Conservation (phyloP, 2,329 filamentous ascomycete species). For the Fusarium sp. region DNA sequence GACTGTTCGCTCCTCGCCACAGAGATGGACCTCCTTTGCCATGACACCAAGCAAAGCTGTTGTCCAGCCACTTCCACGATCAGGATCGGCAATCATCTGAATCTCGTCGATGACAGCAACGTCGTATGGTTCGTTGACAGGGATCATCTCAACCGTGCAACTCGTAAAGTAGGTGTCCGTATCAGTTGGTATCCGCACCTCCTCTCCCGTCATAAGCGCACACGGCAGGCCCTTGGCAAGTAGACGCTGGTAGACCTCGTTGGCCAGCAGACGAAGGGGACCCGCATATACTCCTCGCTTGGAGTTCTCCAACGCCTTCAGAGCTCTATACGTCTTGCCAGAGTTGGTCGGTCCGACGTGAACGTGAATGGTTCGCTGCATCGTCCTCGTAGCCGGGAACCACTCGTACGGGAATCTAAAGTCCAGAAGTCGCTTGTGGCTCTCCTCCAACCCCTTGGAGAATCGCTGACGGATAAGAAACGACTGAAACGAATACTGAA, state of each 20-base stretch:
- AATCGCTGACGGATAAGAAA: slow-evolving; percentile 70
- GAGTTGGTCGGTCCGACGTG: slow-evolving; percentile 98
- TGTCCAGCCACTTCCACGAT: slow-evolving; percentile 95
- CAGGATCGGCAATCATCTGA: slow-evolving; percentile 88
- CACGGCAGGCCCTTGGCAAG: slow-evolving; percentile 81
- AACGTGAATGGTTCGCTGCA: slow-evolving; percentile 87
- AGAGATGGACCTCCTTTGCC: slow-evolving; percentile 91
- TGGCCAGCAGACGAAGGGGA: slow-evolving; percentile 87
- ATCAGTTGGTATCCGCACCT: slow-evolving; percentile 76
- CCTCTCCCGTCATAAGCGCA: slow-evolving; percentile 90
- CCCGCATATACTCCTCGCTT: slow-evolving; percentile 89
- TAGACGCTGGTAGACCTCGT: slow-evolving; percentile 94
- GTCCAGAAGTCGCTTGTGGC: slow-evolving; percentile 79
- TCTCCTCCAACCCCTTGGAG: slow-evolving; percentile 65
- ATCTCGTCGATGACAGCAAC: slow-evolving; percentile 99
- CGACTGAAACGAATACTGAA: slow-evolving; percentile 77
- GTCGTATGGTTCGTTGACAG: slow-evolving; percentile 71
- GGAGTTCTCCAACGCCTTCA: slow-evolving; percentile 84
- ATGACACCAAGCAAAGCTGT: slow-evolving; percentile 88
- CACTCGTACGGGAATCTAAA: slow-evolving; percentile 91
- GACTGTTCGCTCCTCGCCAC: slow-evolving; percentile 87
- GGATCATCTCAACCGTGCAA: slow-evolving; percentile 93
- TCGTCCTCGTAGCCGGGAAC: slow-evolving; percentile 84
- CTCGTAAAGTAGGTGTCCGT: slow-evolving; percentile 74
- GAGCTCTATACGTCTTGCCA: slow-evolving; percentile 94